A percentile compares a stretch with the other conserved stretches of the same genome.
Evolutionary conservation across 805 yeast genomes (phyloP).

Genomic region (Priceomyces fermenticarens): DNA sequence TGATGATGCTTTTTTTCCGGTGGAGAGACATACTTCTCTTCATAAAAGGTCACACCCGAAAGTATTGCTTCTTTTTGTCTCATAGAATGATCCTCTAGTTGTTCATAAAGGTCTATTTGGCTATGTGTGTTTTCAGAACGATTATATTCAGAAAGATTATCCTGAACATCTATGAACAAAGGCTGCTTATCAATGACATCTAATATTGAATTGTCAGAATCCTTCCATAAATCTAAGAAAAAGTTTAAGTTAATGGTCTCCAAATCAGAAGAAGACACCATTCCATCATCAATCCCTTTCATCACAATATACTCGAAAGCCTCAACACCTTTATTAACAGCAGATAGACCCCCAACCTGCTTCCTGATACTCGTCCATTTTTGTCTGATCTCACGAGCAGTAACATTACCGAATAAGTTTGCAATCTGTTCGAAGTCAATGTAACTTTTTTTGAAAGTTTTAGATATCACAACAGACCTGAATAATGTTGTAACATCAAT

Average conservation of each 20-base stretch:
- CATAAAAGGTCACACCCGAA: constrained; percentile 44
- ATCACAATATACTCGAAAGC: constrained; percentile 69
- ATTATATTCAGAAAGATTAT: constrained; percentile 46
- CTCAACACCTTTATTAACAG: constrained; percentile 58
- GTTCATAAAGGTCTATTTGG: constrained; percentile 32
- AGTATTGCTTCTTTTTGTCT: constrained; percentile 62
- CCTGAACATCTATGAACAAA: constrained; percentile 39
- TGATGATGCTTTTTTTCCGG: constrained; percentile 22
- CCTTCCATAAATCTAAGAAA: constrained; percentile 65
- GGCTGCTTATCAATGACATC: constrained; percentile 30
- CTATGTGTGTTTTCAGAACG: constrained; percentile 8
- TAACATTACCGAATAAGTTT: constrained; percentile 39
- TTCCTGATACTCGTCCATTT: constrained; percentile 72
- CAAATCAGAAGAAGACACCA: constrained; percentile 48
- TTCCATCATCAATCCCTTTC: constrained; percentile 55
- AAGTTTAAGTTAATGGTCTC: constrained; percentile 47
- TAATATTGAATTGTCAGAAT: constrained; percentile 39
- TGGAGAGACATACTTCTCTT: constrained; percentile 15
- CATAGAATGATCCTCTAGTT: constrained; percentile 60
- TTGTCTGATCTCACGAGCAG: constrained; percentile 46
- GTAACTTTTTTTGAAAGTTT: constrained; percentile 51
- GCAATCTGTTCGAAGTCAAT: constrained; percentile 69
- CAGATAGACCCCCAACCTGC: constrained; percentile 39
- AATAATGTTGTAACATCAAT: constrained; percentile 54
- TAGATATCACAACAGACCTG: constrained; percentile 64